phyloP scores from a whole-genome alignment of 2,329 filamentous ascomycete species.

The Hypoxylon sp. region DNA sequence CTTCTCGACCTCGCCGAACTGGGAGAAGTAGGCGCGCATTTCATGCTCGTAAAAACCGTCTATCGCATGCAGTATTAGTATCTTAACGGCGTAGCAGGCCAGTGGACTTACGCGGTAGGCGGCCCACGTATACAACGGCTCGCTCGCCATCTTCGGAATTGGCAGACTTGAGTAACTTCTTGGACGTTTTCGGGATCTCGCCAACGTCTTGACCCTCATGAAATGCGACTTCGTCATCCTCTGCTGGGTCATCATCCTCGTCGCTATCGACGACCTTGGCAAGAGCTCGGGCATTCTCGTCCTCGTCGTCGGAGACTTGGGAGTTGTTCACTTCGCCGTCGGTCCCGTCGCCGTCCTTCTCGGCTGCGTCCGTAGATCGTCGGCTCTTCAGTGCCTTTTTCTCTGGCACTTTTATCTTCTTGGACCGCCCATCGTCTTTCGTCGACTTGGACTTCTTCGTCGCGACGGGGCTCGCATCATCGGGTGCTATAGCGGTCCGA shows the following conservation, averaged over 20 bases:
- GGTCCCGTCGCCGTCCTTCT: slow-evolving; percentile 39
- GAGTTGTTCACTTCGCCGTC: slow-evolving; percentile 46
- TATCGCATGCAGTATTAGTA: slow-evolving; percentile 35
- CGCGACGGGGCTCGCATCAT: slow-evolving; percentile 55
- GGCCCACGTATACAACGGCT: slow-evolving; percentile 88
- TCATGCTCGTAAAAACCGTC: slow-evolving; percentile 94
- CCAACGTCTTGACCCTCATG: slow-evolving; percentile 60
- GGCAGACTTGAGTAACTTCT: slow-evolving; percentile 51
- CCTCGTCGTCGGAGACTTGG: slow-evolving; percentile 46
- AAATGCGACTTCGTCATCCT: slow-evolving; percentile 49
- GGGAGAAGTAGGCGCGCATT: slow-evolving; percentile 91
- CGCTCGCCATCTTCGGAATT: slow-evolving; percentile 58
- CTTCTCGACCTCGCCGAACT: slow-evolving; percentile 83
- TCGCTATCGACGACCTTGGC: slow-evolving; percentile 57
- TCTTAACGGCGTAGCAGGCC: slow-evolving; percentile 2
- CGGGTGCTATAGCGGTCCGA: slow-evolving; percentile 46
- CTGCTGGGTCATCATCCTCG: slow-evolving; percentile 48
- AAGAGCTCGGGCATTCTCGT: slow-evolving; percentile 54
- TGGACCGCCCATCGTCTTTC: slow-evolving; percentile 39
- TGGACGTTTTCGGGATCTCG: slow-evolving; percentile 58
- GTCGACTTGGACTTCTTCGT: slow-evolving; percentile 57
- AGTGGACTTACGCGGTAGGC: slow-evolving; percentile 67
- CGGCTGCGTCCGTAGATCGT: slow-evolving; percentile 37
- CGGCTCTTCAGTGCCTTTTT: slow-evolving; percentile 38
- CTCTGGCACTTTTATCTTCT: slow-evolving; percentile 39